These are phyloP conservation scores for Panaeolus papilionaceus DNA, from an alignment of 768 basidiomycete genomes.

Conservation along the genomic window DNA sequence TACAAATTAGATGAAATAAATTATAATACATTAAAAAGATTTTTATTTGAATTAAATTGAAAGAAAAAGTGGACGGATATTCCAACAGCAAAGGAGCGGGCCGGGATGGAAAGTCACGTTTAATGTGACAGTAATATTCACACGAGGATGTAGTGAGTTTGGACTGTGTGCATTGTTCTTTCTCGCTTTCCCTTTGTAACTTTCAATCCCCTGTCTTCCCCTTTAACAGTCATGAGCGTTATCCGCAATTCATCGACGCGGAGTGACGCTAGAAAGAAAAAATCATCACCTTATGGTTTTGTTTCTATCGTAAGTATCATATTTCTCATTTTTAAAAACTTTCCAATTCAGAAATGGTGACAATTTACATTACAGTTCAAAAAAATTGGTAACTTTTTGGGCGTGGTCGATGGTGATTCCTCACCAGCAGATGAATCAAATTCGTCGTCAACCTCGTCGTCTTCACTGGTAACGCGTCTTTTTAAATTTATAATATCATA, in stretches of 20 bases:
- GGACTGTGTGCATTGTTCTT: conserved; percentile 22
- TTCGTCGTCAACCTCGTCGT: background rate
- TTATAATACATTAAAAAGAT: background rate
- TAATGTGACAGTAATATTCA: conserved; percentile 13
- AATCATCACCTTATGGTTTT: conserved; percentile 57
- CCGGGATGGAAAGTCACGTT: background rate
- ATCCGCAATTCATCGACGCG: conserved; percentile 47
- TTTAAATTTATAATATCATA: background rate
- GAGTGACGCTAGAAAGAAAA: conserved; percentile 39
- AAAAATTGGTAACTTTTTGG: background rate
- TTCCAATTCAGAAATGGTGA: conserved; percentile 7
- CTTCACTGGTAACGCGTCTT: conserved; percentile 7
- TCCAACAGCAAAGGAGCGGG: background rate
- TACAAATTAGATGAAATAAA: background rate
- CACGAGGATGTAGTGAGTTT: conserved; percentile 21
- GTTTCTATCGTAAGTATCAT: conserved; percentile 21
- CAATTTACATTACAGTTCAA: background rate
- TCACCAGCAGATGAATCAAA: background rate
- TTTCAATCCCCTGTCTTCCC: conserved; percentile 21
- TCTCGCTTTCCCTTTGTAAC: conserved; percentile 28
- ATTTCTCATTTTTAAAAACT: conserved; percentile 1
- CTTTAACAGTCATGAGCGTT: conserved; percentile 56
- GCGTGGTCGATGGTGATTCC: background rate
- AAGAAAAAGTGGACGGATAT: too few relatives aligned
- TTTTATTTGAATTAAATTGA: background rate